phyloP scores from a whole-genome alignment of 768 basidiomycete genomes.

The Tephrocybe sp. region DNA sequence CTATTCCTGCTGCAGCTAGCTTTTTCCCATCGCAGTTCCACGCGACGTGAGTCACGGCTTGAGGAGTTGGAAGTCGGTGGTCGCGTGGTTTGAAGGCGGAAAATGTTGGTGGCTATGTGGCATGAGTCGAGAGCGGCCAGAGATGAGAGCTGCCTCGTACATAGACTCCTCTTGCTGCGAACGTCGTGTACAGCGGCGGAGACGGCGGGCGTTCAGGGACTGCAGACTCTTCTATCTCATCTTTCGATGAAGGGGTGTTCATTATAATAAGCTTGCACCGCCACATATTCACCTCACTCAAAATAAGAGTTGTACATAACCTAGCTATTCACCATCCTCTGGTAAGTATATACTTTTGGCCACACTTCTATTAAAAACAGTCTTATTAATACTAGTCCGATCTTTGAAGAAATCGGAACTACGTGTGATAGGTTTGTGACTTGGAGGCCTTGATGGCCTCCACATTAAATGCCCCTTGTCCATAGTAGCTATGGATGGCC shows the following conservation, averaged over 20 bases:
- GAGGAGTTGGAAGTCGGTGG: constrained; percentile 59
- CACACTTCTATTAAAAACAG: no score
- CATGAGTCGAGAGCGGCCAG: constrained; percentile 16
- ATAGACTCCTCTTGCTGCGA: constrained; percentile 68
- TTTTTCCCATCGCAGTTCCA: constrained; percentile 86
- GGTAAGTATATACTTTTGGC: no score
- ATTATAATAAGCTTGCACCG: constrained; percentile 10
- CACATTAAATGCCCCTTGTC: no score
- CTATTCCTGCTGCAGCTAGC: constrained; percentile 78
- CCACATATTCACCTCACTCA: not conserved
- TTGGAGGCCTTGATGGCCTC: no score
- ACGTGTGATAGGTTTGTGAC: no score
- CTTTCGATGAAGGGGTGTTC: constrained; percentile 28
- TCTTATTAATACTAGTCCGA: no score
- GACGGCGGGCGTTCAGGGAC: constrained; percentile 62
- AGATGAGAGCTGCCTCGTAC: constrained; percentile 41
- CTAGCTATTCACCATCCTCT: no score
- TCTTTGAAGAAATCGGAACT: no score
- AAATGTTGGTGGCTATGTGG: constrained; percentile 66
- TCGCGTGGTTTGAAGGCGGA: constrained; percentile 80
- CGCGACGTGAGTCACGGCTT: constrained; percentile 72
- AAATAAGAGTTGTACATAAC: no score
- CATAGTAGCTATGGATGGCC: no score
- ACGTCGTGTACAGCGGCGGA: constrained; percentile 70
- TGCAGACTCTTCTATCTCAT: constrained; percentile 58